phyloP scores from a whole-genome alignment of 2,329 filamentous ascomycete genomes.

The Sclerotinia minor region DNA sequence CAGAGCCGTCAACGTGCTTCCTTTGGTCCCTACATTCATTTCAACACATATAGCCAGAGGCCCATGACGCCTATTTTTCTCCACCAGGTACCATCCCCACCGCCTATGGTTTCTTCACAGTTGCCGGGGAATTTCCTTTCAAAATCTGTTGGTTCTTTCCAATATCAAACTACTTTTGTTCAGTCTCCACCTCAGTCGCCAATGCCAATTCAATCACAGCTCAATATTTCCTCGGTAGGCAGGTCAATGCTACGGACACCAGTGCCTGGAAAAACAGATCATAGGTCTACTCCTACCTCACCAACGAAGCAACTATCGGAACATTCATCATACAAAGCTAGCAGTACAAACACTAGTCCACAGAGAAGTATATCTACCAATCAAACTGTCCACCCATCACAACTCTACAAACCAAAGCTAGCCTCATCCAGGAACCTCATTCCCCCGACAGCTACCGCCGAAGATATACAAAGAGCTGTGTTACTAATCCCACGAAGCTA shows the following conservation, averaged over 20 bases:
- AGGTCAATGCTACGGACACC: background rate
- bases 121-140: background rate
- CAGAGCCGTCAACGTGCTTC: background rate
- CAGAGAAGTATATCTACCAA: background rate
- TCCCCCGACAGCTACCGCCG: background rate
- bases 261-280: constrained; percentile 3
- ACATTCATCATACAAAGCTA: background rate
- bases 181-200: background rate
- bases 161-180: background rate
- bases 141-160: background rate
- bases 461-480: background rate
- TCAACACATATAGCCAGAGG: background rate
- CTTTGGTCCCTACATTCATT: background rate
- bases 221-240: background rate
- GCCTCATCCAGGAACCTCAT: background rate
- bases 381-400: background rate
- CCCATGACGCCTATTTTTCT: background rate
- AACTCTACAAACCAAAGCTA: background rate
- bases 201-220: background rate
- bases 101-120: background rate
- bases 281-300: constrained; percentile 12
- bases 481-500: background rate
- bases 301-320: background rate
- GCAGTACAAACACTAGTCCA: constrained; percentile 7
- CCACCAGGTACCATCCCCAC: background rate